Evolutionary conservation across 768 basidiomycete species (phyloP), one percentile per base, ranked within the genome.

Genomic region (Podaxis sp.): DNA sequence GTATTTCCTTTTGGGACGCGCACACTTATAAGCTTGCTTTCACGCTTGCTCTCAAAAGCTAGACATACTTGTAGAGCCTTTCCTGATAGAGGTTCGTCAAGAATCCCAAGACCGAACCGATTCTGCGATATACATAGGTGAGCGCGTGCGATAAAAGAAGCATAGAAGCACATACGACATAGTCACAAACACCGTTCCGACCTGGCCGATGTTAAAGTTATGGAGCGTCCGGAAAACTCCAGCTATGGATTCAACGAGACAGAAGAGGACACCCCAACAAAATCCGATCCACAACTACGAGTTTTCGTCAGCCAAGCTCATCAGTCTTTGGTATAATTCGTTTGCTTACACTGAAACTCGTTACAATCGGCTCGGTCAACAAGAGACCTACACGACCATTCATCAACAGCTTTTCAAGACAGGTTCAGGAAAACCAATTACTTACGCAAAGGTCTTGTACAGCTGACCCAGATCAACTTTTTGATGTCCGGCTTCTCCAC

Each of bases 211-310:
- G 61, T 76, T 81, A 70, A 93, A 93, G 58, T 75, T 70, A 67
- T 91, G 87, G 4, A 90, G 74, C 2, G 71, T 74, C 17, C 71
- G 67, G 72, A 92, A 89, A 40, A 86, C 82, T 9, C 26, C 46
- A 24, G 52, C 33, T 7, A 68, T 76, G 36, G 67, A 87, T 86
- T 84, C 84, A 33, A 90, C 78, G 69, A 92, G 75, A 59, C 84
- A 86, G 68, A 84, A 94, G 22, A 88, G 71, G 4, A 92, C 83
- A 0, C 92, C 92, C 91, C 92, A 94, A 0, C 83, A 81, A 63
- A 93, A 86, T 57, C 87, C 86, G 33, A 87, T 75, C 88, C 87
- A 89, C n/a, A 89, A 69, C 87, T 90, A 71, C 17, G 33, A 60
- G 11, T 6, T 13, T 38, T 15, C 17, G 11, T 63, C 26, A 62